Evolutionary conservation across 2,329 filamentous ascomycete genomes (phyloP), one percentile per base, ranked within the genome.

Genomic region (Orbilia blumenaviensis): DNA sequence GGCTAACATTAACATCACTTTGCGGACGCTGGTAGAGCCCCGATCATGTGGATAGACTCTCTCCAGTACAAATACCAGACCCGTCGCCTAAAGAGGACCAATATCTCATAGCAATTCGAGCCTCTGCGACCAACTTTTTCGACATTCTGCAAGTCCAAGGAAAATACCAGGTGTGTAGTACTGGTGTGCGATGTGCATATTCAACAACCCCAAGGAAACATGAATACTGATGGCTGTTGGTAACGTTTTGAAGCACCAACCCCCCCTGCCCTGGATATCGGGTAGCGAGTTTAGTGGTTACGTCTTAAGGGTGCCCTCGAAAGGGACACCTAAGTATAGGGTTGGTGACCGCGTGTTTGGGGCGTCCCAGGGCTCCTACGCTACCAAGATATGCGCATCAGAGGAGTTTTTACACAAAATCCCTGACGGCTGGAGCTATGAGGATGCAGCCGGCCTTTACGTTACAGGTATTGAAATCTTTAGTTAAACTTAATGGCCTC

Each of bases 111-210:
- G 88, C 90, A 81, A 91, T 98, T 80, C 92, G 93, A 83, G 92
- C 94, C 52, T 88, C 91, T 0, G 94, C 93, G 18, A 92, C 92
- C 81, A 98, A 98, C 85, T 98, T 98, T 87, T 98, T 97, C 85
- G 94, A 98, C 83, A 91, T 97, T 71, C 89, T 98, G 66, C 94
- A 98, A 82, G 93, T 97, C 81, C 91, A 93, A 81, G 94, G 94
- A 68, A 96, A 96, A 88, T 98, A 98, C 84, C 94, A 98, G 82
- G 72, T 76, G 10, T 1, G 56, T 27, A 23, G 29, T 6, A 23
- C 18, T n/a, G n/a, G n/a, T n/a, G n/a, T n/a, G n/a, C n/a, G n/a
- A n/a, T n/a, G 42, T 23, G 16, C 46, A 50, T 2, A 21, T 34
- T 44, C 7, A 41, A 41, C 16, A 21, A n/a, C n/a, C n/a, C n/a